A percentile compares a stretch with the other conserved stretches of the same genome.
phyloP scores from a whole-genome alignment of 805 yeast species.

The Ogataea philodendri region DNA sequence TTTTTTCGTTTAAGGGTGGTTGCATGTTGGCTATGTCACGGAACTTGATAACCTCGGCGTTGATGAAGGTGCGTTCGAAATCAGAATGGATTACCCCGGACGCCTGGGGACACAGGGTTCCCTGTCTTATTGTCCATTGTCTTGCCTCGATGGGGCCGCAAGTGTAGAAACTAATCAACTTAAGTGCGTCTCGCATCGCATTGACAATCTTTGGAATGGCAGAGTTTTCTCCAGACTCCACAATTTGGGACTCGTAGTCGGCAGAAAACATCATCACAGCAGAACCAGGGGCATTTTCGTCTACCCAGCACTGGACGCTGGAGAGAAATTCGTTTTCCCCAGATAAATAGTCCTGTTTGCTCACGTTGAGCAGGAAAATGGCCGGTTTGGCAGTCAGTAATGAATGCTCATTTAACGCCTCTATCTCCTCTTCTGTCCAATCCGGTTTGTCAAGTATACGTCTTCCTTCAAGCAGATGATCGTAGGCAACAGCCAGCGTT shows the following conservation, averaged over 20 bases:
- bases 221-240: constrained; percentile 38
- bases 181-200: constrained; percentile 82
- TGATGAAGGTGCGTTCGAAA: constrained; percentile 89
- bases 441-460: constrained; percentile 76
- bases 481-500: constrained; percentile 72
- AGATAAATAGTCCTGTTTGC: constrained; percentile 83
- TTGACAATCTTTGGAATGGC: constrained; percentile 85
- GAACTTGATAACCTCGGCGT: constrained; percentile 89
- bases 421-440: constrained; percentile 92
- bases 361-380: constrained; percentile 85
- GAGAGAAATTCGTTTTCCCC: constrained; percentile 84
- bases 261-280: constrained; percentile 35
- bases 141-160: constrained; percentile 96
- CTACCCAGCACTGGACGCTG: constrained; percentile 88
- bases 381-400: constrained; percentile 94
- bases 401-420: constrained; percentile 78
- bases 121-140: constrained; percentile 95
- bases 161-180: constrained; percentile 91
- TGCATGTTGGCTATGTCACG: constrained; percentile 66
- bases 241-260: constrained; percentile 30
- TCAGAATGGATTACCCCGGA: constrained; percentile 98
- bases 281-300: constrained; percentile 78
- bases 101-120: constrained; percentile 96
- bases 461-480: constrained; percentile 75
- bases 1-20: constrained; percentile 67